phyloP scores from a whole-genome alignment of 371 early-diverging fungal species.

The Mucor irregularis region DNA sequence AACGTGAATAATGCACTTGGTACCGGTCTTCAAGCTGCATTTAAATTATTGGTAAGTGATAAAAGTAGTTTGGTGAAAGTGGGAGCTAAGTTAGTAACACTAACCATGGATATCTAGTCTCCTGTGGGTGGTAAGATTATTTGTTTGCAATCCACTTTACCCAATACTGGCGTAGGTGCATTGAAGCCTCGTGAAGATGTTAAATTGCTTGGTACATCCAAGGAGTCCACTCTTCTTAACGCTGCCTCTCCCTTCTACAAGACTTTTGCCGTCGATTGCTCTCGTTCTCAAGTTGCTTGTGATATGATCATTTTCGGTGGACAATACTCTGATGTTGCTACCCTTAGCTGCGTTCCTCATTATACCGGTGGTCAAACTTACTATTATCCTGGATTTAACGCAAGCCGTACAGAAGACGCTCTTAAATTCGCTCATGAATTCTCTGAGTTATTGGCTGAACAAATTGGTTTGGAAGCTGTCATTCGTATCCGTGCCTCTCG shows the following conservation, averaged over 20 bases:
- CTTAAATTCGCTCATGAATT: conserved; percentile 91
- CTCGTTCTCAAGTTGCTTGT: conserved; percentile 88
- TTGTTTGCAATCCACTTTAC: conserved; percentile 79
- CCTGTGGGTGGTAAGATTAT: conserved; percentile 92
- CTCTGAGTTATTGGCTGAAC: conserved; percentile 76
- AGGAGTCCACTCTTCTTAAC: conserved; percentile 84
- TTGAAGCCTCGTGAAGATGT: conserved; percentile 86
- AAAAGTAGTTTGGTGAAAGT: neutral
- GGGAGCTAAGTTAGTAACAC: too few species aligned
- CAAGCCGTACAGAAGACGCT: conserved; percentile 83
- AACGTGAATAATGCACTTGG: conserved; percentile 80
- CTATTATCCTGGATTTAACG: conserved; percentile 96
- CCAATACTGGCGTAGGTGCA: conserved; percentile 80
- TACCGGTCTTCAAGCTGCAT: conserved; percentile 83
- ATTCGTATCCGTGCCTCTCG: conserved; percentile 93
- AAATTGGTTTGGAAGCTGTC: conserved; percentile 95
- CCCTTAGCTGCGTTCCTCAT: conserved; percentile 80
- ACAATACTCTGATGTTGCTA: conserved; percentile 92
- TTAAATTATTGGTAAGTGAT: conserved; percentile 70
- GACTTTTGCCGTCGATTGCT: conserved; percentile 90
- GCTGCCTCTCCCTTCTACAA: conserved; percentile 92
- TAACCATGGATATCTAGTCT: conserved; percentile 29
- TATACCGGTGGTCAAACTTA: conserved; percentile 95
- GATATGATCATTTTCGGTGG: conserved; percentile 92
- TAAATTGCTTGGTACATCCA: conserved; percentile 82